phyloP scores from a whole-genome alignment of 164 flowering plant species.

The Santalum album region DNA sequence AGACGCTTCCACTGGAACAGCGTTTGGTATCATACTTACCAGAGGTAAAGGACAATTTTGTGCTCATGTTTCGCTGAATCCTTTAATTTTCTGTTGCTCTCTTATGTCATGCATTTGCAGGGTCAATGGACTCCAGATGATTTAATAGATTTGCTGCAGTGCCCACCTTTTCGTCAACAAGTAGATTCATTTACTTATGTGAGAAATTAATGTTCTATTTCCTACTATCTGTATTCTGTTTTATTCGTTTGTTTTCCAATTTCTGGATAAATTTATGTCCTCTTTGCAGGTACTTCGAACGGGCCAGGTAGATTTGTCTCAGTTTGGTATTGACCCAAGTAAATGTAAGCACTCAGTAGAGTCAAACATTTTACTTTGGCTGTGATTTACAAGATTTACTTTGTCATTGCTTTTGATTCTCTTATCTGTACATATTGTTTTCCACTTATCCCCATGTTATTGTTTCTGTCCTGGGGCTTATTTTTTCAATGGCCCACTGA shows the following conservation, averaged over 20 bases:
- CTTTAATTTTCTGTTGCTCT: slow-evolving; percentile 1
- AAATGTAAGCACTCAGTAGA: slow-evolving; percentile 60
- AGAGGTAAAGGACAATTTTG: slow-evolving; percentile 44
- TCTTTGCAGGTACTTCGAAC: slow-evolving; percentile 71
- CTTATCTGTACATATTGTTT: neutral
- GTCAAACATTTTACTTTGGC: neutral
- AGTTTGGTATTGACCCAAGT: slow-evolving; percentile 94
- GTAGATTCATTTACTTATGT: slow-evolving; percentile 93
- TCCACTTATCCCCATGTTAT: too few relatives aligned
- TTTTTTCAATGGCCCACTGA: too few relatives aligned
- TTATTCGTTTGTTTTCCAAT: neutral
- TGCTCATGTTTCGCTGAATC: neutral
- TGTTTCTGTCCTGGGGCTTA: too few relatives aligned
- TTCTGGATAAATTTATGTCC: neutral
- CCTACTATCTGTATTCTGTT: too few relatives aligned
- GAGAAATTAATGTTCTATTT: slow-evolving; percentile 14
- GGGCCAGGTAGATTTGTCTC: slow-evolving; percentile 89
- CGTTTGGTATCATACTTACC: slow-evolving; percentile 69
- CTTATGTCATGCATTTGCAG: slow-evolving; percentile 29
- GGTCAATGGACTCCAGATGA: slow-evolving; percentile 70
- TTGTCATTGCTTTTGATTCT: neutral
- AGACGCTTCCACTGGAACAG: slow-evolving; percentile 55
- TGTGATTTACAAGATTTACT: neutral
- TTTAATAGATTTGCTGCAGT: slow-evolving; percentile 75
- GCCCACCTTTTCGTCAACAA: slow-evolving; percentile 96